These are phyloP conservation scores for Diphasiastrum complanatum DNA, from an alignment of 83 land plant genomes.

Conservation along the genomic window DNA sequence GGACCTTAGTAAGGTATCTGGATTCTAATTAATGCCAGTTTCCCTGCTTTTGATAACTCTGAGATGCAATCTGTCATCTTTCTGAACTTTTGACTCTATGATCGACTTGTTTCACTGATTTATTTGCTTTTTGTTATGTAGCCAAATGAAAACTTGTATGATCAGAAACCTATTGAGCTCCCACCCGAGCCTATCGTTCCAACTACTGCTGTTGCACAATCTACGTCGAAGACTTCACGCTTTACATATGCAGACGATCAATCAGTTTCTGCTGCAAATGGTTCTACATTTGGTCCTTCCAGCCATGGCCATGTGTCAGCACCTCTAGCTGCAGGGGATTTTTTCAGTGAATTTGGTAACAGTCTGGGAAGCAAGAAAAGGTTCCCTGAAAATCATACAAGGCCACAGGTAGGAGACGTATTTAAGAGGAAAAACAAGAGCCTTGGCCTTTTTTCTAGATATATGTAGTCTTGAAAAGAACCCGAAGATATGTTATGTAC, in stretches of 20 bases:
- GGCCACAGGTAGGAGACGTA: conserved; percentile 71
- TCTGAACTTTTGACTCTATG: too few relatives aligned
- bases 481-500: too few relatives aligned
- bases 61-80: too few relatives aligned
- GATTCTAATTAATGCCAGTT: too few relatives aligned
- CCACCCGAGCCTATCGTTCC: conserved; percentile 26
- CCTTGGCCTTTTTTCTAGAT: too few relatives aligned
- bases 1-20: too few relatives aligned
- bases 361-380: conserved; percentile 46
- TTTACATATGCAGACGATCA: conserved; percentile 66
- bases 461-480: too few relatives aligned
- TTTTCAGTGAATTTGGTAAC: conserved; percentile 75
- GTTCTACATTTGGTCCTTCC: too few relatives aligned
- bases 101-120: too few relatives aligned
- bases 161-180: conserved; percentile 91
- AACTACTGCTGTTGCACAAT: conserved; percentile 25
- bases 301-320: conserved; percentile 58
- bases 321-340: conserved; percentile 55
- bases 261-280: conserved; percentile 26
- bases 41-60: too few relatives aligned
- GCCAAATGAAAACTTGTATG: conserved; percentile 86
- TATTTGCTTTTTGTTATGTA: conserved; percentile 43
- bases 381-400: conserved; percentile 42
- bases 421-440: too few relatives aligned
- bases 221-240: conserved; percentile 58